These are phyloP conservation scores for Tolypocladium guangdongense DNA, from an alignment of 2,329 filamentous ascomycete species.

Conservation along the genomic window DNA sequence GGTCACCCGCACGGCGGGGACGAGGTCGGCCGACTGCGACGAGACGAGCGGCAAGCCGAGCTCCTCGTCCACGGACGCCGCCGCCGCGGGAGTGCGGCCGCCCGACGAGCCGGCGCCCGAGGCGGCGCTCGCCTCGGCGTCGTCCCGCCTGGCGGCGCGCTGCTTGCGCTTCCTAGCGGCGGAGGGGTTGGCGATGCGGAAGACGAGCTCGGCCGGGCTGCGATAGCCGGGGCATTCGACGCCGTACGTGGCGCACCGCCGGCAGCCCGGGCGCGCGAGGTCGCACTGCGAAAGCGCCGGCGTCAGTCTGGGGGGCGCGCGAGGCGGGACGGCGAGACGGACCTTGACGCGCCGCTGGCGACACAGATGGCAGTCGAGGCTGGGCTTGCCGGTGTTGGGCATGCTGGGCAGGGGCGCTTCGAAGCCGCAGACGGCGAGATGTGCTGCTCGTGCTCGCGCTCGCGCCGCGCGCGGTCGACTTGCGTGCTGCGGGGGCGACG, in stretches of 20 bases:
- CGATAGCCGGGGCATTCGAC: conserved; percentile 27
- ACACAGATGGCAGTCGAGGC: conserved; percentile 29
- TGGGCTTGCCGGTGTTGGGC: conserved; percentile 30
- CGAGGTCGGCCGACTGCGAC: conserved; percentile 2
- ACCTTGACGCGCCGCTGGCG: conserved; percentile 30
- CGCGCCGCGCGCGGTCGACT: background rate
- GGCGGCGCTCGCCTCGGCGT: background rate
- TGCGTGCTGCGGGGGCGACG: background rate
- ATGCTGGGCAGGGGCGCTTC: conserved; percentile 11
- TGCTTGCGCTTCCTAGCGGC: conserved; percentile 20
- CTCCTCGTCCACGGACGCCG: background rate
- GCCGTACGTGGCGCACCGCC: conserved; percentile 30
- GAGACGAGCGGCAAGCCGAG: background rate
- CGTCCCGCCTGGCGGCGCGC: conserved; percentile 5
- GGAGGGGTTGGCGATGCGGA: conserved; percentile 21
- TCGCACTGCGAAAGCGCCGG: conserved; percentile 21
- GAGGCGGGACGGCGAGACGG: too few relatives aligned
- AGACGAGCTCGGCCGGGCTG: conserved; percentile 27
- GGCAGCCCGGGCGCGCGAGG: conserved; percentile 25
- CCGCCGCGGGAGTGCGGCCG: background rate
- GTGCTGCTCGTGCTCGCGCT: background rate
- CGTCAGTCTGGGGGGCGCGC: background rate
- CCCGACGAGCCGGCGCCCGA: conserved; percentile 2
- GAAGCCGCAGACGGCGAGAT: background rate
- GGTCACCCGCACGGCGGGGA: background rate